These are phyloP conservation scores for Pythium utonaiense DNA, from an alignment of 352 stramenopile genomes.

Conservation along the genomic window DNA sequence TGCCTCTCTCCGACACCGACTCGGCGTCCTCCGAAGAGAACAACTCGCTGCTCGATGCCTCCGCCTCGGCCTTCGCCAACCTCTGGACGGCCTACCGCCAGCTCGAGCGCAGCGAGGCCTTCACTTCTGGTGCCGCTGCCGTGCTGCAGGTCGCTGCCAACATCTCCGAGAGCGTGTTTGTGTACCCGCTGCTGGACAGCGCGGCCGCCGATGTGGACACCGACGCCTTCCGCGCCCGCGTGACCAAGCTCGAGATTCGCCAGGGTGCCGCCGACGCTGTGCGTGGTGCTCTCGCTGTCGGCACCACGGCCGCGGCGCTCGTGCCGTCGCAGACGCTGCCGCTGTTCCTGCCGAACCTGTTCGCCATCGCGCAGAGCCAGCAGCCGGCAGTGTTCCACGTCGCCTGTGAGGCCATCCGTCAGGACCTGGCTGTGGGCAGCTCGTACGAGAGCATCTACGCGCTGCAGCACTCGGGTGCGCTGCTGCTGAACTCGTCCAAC, in stretches of 20 bases:
- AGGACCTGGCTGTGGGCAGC: slow-evolving; percentile 49
- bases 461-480: slow-evolving; percentile 62
- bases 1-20: slow-evolving; percentile 15
- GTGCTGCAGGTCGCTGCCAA: slow-evolving; percentile 57
- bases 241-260: slow-evolving; percentile 63
- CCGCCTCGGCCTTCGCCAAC: slow-evolving; percentile 4
- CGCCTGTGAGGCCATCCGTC: slow-evolving; percentile 46
- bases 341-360: slow-evolving; percentile 70
- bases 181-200: slow-evolving; percentile 50
- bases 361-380: slow-evolving; percentile 44
- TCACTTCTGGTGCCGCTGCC: slow-evolving; percentile 52
- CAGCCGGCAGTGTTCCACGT: slow-evolving; percentile 59
- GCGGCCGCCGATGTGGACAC: slow-evolving; percentile 9
- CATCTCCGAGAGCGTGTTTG: slow-evolving; percentile 59
- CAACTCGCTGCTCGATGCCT: slow-evolving; percentile 2
- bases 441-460: slow-evolving; percentile 68
- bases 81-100: slow-evolving; percentile 33
- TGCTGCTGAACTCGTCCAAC: slow-evolving; percentile 67
- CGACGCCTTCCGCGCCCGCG: slow-evolving; percentile 38
- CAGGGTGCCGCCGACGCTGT: slow-evolving; percentile 49
- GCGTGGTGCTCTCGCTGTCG: slow-evolving; percentile 53
- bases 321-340: slow-evolving; percentile 72
- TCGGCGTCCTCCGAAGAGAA: not conserved
- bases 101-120: slow-evolving; percentile 40
- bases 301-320: slow-evolving; percentile 43